phyloP scores from a whole-genome alignment of 2,329 filamentous ascomycete species.

The Diaporthe capsici region DNA sequence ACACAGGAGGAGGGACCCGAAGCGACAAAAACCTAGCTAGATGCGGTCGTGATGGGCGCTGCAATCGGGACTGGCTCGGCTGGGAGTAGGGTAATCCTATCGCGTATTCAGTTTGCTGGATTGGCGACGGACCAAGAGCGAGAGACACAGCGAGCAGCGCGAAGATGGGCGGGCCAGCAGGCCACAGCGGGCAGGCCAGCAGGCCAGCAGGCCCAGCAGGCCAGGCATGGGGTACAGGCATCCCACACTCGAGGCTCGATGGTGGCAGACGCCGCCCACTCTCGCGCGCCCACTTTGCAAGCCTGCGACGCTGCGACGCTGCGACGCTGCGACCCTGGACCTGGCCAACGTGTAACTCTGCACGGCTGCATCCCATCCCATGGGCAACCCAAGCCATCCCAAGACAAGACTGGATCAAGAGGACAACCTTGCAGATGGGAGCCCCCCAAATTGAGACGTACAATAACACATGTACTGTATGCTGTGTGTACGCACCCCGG shows the following conservation, averaged over 20 bases:
- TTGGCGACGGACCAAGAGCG: slow-evolving; percentile 35
- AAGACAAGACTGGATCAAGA: slow-evolving; percentile 29
- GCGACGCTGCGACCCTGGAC: slow-evolving; percentile 25
- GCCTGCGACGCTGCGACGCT: slow-evolving; percentile 20
- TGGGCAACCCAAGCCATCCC: slow-evolving; percentile 25
- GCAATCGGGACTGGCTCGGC: slow-evolving; percentile 32
- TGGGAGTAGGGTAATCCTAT: slow-evolving; percentile 35
- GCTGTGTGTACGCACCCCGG: not conserved
- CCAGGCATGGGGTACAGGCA: not conserved
- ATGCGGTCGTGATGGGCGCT: slow-evolving; percentile 31
- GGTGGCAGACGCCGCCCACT: slow-evolving; percentile 16
- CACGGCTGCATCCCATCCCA: slow-evolving; percentile 29
- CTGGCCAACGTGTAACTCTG: slow-evolving; percentile 33
- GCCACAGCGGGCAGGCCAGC: not conserved
- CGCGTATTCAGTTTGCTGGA: slow-evolving; percentile 38
- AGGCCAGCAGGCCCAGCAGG: slow-evolving; percentile 3
- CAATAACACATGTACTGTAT: not conserved
- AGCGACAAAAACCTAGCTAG: not conserved
- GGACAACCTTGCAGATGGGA: slow-evolving; percentile 26
- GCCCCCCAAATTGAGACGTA: not conserved
- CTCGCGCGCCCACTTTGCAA: not conserved
- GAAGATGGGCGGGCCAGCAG: slow-evolving; percentile 21
- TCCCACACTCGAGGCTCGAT: slow-evolving; percentile 9
- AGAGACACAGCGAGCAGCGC: slow-evolving; percentile 32
- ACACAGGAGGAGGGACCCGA: slow-evolving; percentile 1